These are phyloP conservation scores for Penicillium sp. DNA, from an alignment of 2,329 filamentous ascomycete species.

Conservation along the genomic window DNA sequence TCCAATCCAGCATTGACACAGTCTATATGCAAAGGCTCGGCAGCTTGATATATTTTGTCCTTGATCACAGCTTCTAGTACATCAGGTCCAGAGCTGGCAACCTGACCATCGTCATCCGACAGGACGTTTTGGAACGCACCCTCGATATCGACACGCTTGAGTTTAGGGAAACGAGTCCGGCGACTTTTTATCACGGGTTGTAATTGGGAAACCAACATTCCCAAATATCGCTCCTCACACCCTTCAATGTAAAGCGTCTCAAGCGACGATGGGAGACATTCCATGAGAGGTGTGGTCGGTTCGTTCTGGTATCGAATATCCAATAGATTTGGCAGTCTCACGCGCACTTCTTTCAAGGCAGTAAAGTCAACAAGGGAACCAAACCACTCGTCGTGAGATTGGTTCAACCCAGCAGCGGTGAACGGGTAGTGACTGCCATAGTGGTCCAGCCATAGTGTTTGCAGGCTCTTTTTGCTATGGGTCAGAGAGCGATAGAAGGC, in stretches of 20 bases:
- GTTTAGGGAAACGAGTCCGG: conserved; percentile 14
- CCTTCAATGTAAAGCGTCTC: conserved; percentile 29
- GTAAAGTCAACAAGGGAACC: conserved; percentile 29
- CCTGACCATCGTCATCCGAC: conserved; percentile 20
- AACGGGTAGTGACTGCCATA: conserved; percentile 30
- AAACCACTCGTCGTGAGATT: conserved; percentile 33
- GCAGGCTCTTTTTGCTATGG: conserved; percentile 23
- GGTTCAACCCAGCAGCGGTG: conserved; percentile 29
- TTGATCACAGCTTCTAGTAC: conserved; percentile 18
- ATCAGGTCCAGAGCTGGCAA: neutral
- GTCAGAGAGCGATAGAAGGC: conserved; percentile 27
- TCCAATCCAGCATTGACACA: conserved; percentile 24
- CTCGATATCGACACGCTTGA: conserved; percentile 26
- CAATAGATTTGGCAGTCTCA: conserved; percentile 32
- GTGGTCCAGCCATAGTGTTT: conserved; percentile 31
- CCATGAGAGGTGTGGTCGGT: conserved; percentile 22
- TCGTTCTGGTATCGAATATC: conserved; percentile 30
- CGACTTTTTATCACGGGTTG: conserved; percentile 21
- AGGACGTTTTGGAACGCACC: conserved; percentile 29
- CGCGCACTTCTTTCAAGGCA: conserved; percentile 28
- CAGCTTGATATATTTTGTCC: conserved; percentile 23
- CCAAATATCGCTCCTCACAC: conserved; percentile 27
- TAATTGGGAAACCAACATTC: conserved; percentile 28
- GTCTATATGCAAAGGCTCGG: conserved; percentile 20
- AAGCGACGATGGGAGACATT: conserved; percentile 25